Base-by-base conservation (phyloP, 768 basidiomycete genomes). In the Leccinum broughii region DNA sequence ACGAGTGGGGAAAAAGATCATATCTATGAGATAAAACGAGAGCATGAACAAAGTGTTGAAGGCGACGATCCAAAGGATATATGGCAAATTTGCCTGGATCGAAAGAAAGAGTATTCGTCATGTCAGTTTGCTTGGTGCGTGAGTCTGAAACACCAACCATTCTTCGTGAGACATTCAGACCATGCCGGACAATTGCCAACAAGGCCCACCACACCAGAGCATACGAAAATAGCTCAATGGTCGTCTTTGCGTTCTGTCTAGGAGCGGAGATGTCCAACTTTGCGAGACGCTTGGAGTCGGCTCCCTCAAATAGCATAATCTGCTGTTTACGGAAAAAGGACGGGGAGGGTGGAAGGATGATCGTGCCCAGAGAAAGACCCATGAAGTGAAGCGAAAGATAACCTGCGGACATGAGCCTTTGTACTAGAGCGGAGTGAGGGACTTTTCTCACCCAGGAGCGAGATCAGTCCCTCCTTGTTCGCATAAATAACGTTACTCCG, bases 381-480 rank as follows among this genome's bases (percentile, higher is more conserved):
- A 97, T 79, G 13, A 97, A 77, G 68, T 96, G 93, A 63, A 98
- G 87, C 0, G 95, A 83, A 17, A 98, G 81, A 73, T 98, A 98
- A 4, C 97, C 96, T 88, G 64, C 14, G 9, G 39, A 22, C 8
- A 54, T 67, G 56, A 60, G 58, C 17, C 39, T 35, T 54, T 20
- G 28, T 26, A 39, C 24, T 22, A 50, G 51, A 24, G 39, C 22
- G 41, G 11, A 9, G 13, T 22, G 35, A n/a, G 41, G 50, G 30
- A 51, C 11, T 22, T 28, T 4, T 55, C 75, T 58, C 57, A 89
- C 91, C 93, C 57, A 84, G 73, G 20, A 96, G 79, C 1, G 92
- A 94, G 34, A 89, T 79, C 22, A 99, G 69, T 0, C 97, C 97
- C 72, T 99, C 97, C 69, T 97, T 97, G 78, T 99, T 98, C 20